Evolutionary conservation across 1,284 basidiomycete species (phyloP).

Genomic region (Malassezia cuniculi): DNA sequence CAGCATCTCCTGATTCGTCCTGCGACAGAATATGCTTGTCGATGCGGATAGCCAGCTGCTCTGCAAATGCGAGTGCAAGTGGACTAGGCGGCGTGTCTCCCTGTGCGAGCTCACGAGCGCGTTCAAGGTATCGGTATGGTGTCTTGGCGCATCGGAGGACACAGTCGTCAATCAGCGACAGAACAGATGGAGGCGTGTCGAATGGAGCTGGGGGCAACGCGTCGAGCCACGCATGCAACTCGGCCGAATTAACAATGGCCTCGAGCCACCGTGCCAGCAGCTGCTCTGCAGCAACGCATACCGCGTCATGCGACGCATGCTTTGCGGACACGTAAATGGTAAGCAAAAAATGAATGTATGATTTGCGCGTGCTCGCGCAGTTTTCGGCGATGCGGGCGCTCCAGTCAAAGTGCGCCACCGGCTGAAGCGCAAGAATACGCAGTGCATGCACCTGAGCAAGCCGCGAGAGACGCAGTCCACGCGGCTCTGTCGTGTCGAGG

Average conservation of each 20-base stretch:
- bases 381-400: too few species aligned
- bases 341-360: constrained; percentile 24
- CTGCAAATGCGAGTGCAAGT: constrained; percentile 56
- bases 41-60: constrained; percentile 9
- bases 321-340: too few species aligned
- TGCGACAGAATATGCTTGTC: constrained; percentile 50
- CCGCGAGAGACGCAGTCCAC: constrained; percentile 48
- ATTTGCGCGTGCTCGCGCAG: constrained; percentile 51
- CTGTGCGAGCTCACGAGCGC: constrained; percentile 46
- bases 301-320: too few species aligned
- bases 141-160: constrained; percentile 69
- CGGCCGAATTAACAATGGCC: too few species aligned
- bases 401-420: constrained; percentile 49
- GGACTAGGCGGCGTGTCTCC: constrained; percentile 52
- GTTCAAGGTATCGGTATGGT: constrained; percentile 76
- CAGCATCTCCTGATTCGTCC: constrained; percentile 55
- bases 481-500: constrained; percentile 3
- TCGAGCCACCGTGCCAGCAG: too few species aligned
- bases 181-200: constrained; percentile 49
- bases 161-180: constrained; percentile 73
- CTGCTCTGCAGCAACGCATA: too few species aligned
- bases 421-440: constrained; percentile 43
- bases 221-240: constrained; percentile 64
- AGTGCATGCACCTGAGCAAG: constrained; percentile 66
- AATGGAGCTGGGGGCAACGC: constrained; percentile 49